Base-by-base conservation (phyloP, 2,329 filamentous ascomycete genomes). In the Aspergillus piperis region DNA sequence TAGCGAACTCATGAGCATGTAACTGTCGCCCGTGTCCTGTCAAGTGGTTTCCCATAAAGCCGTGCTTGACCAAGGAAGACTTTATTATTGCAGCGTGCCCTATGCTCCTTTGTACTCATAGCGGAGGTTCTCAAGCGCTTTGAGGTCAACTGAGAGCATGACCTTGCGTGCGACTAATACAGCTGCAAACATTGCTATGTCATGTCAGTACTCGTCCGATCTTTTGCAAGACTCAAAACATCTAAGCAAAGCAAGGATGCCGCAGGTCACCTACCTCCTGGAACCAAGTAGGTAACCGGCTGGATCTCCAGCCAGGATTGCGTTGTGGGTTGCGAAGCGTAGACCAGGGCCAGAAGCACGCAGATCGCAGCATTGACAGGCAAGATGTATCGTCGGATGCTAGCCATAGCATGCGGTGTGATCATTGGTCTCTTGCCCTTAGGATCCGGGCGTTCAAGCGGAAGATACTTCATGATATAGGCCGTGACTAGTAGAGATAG, bases 81-180 rank as follows among this genome's bases (percentile, higher is more conserved):
- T 30, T 4, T 27, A 8, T 11, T 4, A 19, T 27, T 23, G 56
- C 15, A 17, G 21, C 27, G 47, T 10, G 32, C 15, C 27, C 53
- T 72, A 77, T 25, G 75, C 77, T 36, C 77, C 77, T 66, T 79
- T 79, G 58, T 77, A 78, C 32, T 71, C 71, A 62, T 79, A 79
- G 41, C 72, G 74, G 49, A 79, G 71, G 59, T 69, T 65, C 60
- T 78, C 74, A 39, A 79, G 72, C 38, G 72, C 62, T 13, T 66
- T 66, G 8, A 78, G 61, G 59, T 79, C 74, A 55, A 79, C 76
- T 47, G 75, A 77, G 41, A 69, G 62, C 72, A 78, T 77, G 3
- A 72, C 61, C 52, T 66, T 67, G 58, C 66, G 70, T n/a, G 71
- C 75, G 27, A 76, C 60, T 48, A 71, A 59, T 19, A 72, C 67